Base-by-base conservation (phyloP, 1,139 yeast genomes). In the Saccharomyces pastorianus region DNA sequence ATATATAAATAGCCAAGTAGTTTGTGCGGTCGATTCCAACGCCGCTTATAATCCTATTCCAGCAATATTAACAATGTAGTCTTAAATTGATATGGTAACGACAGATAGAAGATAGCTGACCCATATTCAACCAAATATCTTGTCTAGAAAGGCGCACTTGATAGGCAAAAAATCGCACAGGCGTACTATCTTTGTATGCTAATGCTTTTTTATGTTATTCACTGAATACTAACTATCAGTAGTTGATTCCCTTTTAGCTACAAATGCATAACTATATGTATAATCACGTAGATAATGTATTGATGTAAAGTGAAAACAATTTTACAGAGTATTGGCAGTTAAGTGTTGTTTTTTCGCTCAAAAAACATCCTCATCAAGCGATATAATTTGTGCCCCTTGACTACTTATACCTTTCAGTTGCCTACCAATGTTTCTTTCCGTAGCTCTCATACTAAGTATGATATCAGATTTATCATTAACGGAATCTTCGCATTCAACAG, bases 341-440 rank as follows among this genome's bases (percentile, higher is more conserved):
- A 20, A 17, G 9, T 6, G 32, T 13, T 25, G 26, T 23, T 5
- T 27, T 47, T 28, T 47, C 49, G 20, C 13, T 27, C 8, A 13
- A n/a, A 47, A 14, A 8, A 27, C 20, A 28, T 27, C 25, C 41
- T 47, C 48, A 44, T 42, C 27, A 23, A 47, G 46, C 44, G 29
- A 11, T 41, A 47, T 8, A 49, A 25, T 46, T 46, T 46, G 9
- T 11, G 23, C 46, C n/a, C 25, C 46, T 8, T 47, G 38, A 27
- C 34, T 48, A n/a, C 29, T n/a, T 20, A 53, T 46, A 32, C 52
- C 58, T 32, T 51, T 56, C 28, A 60, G 41, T 47, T 59, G 55
- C 27, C 62, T 59, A 13, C 64, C 61, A 41, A 59, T 58, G 48
- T 61, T 61, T 7, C 52, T 31, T 48, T 61, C 61, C 17, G 62